Base-by-base conservation (phyloP, 176 grass and related monocot genomes). In the Eleusine indica region DNA sequence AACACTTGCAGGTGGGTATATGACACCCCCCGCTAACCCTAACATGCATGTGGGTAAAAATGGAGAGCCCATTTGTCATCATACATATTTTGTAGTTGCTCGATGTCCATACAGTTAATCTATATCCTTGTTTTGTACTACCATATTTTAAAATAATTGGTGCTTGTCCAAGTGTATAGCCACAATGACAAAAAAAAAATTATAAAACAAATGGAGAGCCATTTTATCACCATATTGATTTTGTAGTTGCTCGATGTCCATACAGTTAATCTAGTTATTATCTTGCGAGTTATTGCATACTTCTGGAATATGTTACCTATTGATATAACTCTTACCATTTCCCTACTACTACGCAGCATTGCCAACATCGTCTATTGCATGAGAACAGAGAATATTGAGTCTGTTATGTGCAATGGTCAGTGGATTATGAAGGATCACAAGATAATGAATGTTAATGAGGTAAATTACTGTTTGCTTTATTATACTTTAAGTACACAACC, bases 311-410 rank as follows among this genome's bases (percentile, higher is more conserved):
- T 60, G 44, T 81, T 58, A 39, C 13, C 49, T 19, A 28, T 80
- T 71, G 37, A 35, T 21, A 43, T 81, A 25, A 42, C 66, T 42
- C 51, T 18, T 71, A 70, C 4, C 74, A 65, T 80, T 58, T 46
- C 10, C n/a, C 16, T 67, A 40, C 75, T 1, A 35, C 32, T 35
- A 35, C 35, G 32, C 78, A 86, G 83, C 54, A 77, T 86, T 73
- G 88, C 88, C 78, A 89, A 89, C 73, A 86, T 86, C 46, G 88
- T 77, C 61, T 89, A 89, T 58, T 89, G 83, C 54, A 89, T 89
- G 88, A 70, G 88, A 58, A 86, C 83, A 57, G 77, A 89, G 30
- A 89, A 89, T 77, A 86, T 89, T 48, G 88, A 89, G 76, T 89
- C 83, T 89, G 83, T 85, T 48, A 89, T 89, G 87, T 89, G 83